A percentile compares a stretch with the other conserved stretches of the same genome.
Conservation (phyloP, 2,329 filamentous ascomycete species). For the Fusarium duplospermum region DNA sequence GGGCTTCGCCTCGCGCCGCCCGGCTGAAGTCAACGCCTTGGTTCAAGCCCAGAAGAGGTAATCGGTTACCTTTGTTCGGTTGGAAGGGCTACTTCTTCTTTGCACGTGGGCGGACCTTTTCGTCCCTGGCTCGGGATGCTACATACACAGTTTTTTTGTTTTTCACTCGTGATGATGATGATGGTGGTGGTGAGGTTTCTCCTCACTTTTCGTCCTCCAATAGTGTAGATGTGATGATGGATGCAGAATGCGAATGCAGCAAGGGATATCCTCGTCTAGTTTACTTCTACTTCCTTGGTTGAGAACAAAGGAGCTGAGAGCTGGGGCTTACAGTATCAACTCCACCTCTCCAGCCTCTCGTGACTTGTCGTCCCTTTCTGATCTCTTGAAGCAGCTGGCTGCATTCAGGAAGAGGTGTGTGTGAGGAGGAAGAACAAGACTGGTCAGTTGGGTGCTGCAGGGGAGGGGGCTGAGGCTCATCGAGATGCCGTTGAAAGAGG, state of each 20-base stretch:
- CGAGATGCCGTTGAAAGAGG: conserved; percentile 11
- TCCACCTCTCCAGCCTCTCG: not conserved
- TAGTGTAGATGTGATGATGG: conserved; percentile 13
- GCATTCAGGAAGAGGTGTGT: not conserved
- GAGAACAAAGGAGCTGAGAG: not conserved
- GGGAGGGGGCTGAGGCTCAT: conserved; percentile 4
- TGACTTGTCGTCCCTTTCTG: not conserved
- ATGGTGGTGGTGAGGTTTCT: conserved; percentile 1
- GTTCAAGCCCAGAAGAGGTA: not conserved
- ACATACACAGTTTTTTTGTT: not conserved
- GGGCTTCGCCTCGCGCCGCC: conserved; percentile 20
- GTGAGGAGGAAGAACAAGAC: not conserved
- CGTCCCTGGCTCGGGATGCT: conserved; percentile 25
- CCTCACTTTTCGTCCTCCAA: not conserved
- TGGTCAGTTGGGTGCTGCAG: not conserved
- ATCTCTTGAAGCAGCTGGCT: not conserved
- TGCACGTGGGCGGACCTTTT: conserved; percentile 27
- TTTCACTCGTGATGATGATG: not conserved
- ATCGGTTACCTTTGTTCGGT: not conserved
- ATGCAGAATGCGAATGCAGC: conserved; percentile 13
- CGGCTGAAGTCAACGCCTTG: conserved; percentile 13
- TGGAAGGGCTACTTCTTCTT: not conserved
- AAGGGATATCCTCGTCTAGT: conserved; percentile 11
- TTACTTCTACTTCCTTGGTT: not conserved
- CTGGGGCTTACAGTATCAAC: not conserved